A percentile compares a stretch with the other conserved stretches of the same genome.
Evolutionary conservation across 495 filamentous ascomycete genomes (phyloP).

Genomic region (Friedmanniomyces simplex): DNA sequence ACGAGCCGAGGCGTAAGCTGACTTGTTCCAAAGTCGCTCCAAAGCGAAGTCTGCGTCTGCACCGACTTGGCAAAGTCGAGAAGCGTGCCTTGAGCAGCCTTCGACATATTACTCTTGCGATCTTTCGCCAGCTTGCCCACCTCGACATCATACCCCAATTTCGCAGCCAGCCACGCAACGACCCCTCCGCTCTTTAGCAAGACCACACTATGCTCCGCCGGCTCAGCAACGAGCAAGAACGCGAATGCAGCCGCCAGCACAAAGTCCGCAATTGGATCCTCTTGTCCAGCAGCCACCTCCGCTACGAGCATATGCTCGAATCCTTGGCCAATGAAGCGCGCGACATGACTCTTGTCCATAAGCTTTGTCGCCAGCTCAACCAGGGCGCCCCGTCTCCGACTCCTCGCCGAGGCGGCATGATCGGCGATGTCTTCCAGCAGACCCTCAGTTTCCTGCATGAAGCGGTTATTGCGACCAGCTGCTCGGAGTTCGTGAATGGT

Average conservation of each 20-base stretch:
- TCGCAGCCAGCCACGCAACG: slow-evolving; percentile 39
- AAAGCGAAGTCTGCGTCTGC: slow-evolving; percentile 43
- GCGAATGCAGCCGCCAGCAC: slow-evolving; percentile 47
- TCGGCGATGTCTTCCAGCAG: slow-evolving; percentile 74
- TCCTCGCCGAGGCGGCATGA: slow-evolving; percentile 35
- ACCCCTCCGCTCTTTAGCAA: slow-evolving; percentile 26
- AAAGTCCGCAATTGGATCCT: slow-evolving; percentile 44
- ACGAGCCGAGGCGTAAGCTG: slow-evolving; percentile 52
- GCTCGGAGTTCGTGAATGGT: slow-evolving; percentile 86
- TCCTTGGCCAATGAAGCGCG: slow-evolving; percentile 66
- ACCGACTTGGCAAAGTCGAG: slow-evolving; percentile 37
- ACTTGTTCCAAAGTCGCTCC: slow-evolving; percentile 42
- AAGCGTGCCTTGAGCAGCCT: slow-evolving; percentile 45
- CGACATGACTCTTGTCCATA: slow-evolving; percentile 58
- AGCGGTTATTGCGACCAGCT: slow-evolving; percentile 73
- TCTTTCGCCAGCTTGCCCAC: slow-evolving; percentile 48
- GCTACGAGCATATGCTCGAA: slow-evolving; percentile 57
- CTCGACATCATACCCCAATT: slow-evolving; percentile 44
- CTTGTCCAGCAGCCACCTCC: slow-evolving; percentile 27
- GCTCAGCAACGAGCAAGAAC: slow-evolving; percentile 43
- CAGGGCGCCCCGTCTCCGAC: slow-evolving; percentile 42
- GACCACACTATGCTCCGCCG: slow-evolving; percentile 39
- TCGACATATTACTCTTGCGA: slow-evolving; percentile 59
- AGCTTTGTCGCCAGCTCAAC: slow-evolving; percentile 47
- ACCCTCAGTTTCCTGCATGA: slow-evolving; percentile 68